Percentiles rank a stretch among this genome's conserved stretches.
Evolutionary conservation across 192 early-diverging fungal genomes (phyloP).

Genomic region (Podila epicladia): DNA sequence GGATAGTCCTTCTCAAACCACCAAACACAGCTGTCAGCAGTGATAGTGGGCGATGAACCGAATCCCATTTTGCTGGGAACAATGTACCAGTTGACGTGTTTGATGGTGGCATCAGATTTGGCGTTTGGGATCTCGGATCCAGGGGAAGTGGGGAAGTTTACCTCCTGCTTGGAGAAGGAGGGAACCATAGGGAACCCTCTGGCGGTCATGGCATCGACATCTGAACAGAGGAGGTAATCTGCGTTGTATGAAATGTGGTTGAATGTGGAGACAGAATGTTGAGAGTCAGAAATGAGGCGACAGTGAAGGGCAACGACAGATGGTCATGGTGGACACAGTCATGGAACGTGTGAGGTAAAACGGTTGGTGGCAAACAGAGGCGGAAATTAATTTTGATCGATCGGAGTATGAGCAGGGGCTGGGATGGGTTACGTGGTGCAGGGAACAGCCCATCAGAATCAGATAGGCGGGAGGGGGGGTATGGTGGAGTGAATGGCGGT

Average conservation of each 20-base stretch:
- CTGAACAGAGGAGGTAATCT: slow-evolving; percentile 64
- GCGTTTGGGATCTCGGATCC: slow-evolving; percentile 48
- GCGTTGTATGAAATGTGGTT: neutral
- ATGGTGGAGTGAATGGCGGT: neutral
- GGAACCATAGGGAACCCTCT: slow-evolving; percentile 31
- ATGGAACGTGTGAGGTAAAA: neutral
- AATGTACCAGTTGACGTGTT: slow-evolving; percentile 52
- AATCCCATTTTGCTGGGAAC: slow-evolving; percentile 32
- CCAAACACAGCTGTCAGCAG: slow-evolving; percentile 53
- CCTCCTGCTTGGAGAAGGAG: slow-evolving; percentile 7
- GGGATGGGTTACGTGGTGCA: too few species aligned
- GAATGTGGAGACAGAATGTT: too few species aligned
- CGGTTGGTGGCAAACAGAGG: neutral
- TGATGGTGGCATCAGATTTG: slow-evolving; percentile 27
- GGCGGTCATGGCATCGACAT: slow-evolving; percentile 52
- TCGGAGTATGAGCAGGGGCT: too few species aligned
- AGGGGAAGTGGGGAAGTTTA: slow-evolving; percentile 50
- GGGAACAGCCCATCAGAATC: neutral
- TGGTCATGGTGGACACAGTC: neutral
- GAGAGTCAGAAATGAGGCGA: too few species aligned
- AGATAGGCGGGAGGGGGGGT: neutral
- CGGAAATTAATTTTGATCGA: too few species aligned
- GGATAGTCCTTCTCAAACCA: slow-evolving; percentile 56
- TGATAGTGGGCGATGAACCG: slow-evolving; percentile 22
- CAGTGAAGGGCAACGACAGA: too few species aligned